Base-by-base conservation (phyloP, 345 rosid genomes). In the Rhizophora apiculata region DNA sequence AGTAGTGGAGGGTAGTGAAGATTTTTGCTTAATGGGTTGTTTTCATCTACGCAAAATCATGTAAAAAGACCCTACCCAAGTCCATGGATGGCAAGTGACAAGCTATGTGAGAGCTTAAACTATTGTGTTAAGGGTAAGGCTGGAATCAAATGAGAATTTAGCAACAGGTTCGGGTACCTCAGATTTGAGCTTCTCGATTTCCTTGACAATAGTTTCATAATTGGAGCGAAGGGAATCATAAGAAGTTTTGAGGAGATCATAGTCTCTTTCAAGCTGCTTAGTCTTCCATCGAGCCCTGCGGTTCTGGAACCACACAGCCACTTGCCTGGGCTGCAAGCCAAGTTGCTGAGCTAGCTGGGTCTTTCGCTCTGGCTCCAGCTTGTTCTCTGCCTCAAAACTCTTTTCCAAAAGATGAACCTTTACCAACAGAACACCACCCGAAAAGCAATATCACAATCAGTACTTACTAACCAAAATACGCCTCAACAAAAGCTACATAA, bases 241-340 rank as follows among this genome's bases (percentile, higher is more conserved):
- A 48, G 96, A 84, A 46, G 96, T 79, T 77, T 87, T 93, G 77
- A 93, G 96, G 75, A 80, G 61, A 76, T 89, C 90, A 68, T 84
- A 93, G 68, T 93, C 93, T 78, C 86, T 84, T 71, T 93, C 97
- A 21, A 93, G 92, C 85, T 90, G 98, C 81, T 81, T 93, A 0
- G 96, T 93, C 83, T 86, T 93, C 93, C 92, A 90, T 76, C 97
- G 83, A 70, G 98, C 98, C 29, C 98, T 81, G 56, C 97, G 96
- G 78, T 93, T 93, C 74, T 93, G 97, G 88, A 93, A 93, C 97
- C 98, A 93, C 29, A 93, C 94, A 1, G 98, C 94, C 60, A 93
- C 96, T 84, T 93, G 98, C 68, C 98, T 83, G 2, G 96, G 96
- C 73, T 93, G 94, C 75, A 93, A 66, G 2, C 98, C 97, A 72